These are phyloP conservation scores for Elsinoe arachidis DNA, from an alignment of 2,329 filamentous ascomycete genomes.

Conservation along the genomic window DNA sequence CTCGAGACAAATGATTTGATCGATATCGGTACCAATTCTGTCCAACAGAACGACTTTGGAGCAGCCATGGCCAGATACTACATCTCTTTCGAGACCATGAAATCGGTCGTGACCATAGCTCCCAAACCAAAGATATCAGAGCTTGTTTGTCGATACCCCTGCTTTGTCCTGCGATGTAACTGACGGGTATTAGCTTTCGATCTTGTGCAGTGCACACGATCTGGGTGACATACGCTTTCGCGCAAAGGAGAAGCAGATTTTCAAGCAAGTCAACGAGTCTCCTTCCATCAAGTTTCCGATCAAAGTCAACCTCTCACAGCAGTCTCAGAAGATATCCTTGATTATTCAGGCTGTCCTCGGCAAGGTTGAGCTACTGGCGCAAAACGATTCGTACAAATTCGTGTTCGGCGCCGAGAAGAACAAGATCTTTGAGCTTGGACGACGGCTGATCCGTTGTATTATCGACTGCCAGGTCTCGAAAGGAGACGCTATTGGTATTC, in stretches of 20 bases:
- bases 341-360: constrained; percentile 70
- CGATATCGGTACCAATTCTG: constrained; percentile 31
- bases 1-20: constrained; percentile 55
- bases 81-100: constrained; percentile 73
- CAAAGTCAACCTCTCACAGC: constrained; percentile 55
- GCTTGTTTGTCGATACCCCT: constrained; percentile 47
- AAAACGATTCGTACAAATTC: constrained; percentile 47
- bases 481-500: constrained; percentile 58
- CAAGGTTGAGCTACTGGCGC: constrained; percentile 52
- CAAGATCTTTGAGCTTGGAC: constrained; percentile 58
- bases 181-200: constrained; percentile 46
- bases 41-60: constrained; percentile 63
- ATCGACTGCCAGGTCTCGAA: constrained; percentile 60
- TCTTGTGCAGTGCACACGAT: constrained; percentile 59
- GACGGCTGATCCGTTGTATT: constrained; percentile 64
- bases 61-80: constrained; percentile 78
- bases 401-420: constrained; percentile 54
- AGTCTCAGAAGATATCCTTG: constrained; percentile 67
- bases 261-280: constrained; percentile 64
- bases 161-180: background rate
- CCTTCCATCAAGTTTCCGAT: constrained; percentile 62
- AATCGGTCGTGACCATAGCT: constrained; percentile 55
- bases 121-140: constrained; percentile 53
- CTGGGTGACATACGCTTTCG: constrained; percentile 66
- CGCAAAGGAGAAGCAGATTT: constrained; percentile 57